phyloP scores from a whole-genome alignment of 805 yeast species.

The Priceomyces medius region DNA sequence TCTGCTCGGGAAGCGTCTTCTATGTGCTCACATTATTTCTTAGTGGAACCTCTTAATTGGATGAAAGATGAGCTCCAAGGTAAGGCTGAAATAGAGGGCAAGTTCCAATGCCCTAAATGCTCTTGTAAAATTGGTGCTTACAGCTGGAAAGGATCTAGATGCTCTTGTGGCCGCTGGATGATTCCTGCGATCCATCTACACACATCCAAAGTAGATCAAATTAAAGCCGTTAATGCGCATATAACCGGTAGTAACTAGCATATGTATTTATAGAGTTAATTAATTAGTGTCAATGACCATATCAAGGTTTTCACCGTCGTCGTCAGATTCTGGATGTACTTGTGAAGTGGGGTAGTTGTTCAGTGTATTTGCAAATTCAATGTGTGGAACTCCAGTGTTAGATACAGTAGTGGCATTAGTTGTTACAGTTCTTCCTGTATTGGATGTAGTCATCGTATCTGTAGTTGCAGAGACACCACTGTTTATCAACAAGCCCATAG shows the following conservation, averaged over 20 bases:
- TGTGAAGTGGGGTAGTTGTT: not conserved
- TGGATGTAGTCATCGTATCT: slow-evolving; percentile 12
- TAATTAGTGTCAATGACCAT: slow-evolving; percentile 42
- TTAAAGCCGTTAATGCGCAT: slow-evolving; percentile 18
- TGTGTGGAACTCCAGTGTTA: slow-evolving; percentile 11
- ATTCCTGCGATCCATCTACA: slow-evolving; percentile 86
- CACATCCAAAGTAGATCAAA: slow-evolving; percentile 75
- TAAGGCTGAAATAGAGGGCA: slow-evolving; percentile 80
- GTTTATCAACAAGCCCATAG: slow-evolving; percentile 17
- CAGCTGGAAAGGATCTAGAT: slow-evolving; percentile 91
- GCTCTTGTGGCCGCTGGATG: slow-evolving; percentile 96
- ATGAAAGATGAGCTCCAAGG: slow-evolving; percentile 75
- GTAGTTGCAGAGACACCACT: slow-evolving; percentile 14
- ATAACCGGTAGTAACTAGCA: slow-evolving; percentile 17
- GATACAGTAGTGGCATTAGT: slow-evolving; percentile 21
- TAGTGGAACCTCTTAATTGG: slow-evolving; percentile 84
- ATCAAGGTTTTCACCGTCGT: slow-evolving; percentile 39
- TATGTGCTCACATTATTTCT: slow-evolving; percentile 78
- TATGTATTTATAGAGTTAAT: slow-evolving; percentile 7
- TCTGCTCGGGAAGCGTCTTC: slow-evolving; percentile 56
- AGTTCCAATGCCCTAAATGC: slow-evolving; percentile 82
- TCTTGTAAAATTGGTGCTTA: slow-evolving; percentile 84
- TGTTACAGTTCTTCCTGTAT: slow-evolving; percentile 16
- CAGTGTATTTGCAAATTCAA: slow-evolving; percentile 3
- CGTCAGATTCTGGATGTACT: slow-evolving; percentile 6